These are phyloP conservation scores for Sclerotinia minor DNA, from an alignment of 2,329 filamentous ascomycete genomes.

Conservation along the genomic window DNA sequence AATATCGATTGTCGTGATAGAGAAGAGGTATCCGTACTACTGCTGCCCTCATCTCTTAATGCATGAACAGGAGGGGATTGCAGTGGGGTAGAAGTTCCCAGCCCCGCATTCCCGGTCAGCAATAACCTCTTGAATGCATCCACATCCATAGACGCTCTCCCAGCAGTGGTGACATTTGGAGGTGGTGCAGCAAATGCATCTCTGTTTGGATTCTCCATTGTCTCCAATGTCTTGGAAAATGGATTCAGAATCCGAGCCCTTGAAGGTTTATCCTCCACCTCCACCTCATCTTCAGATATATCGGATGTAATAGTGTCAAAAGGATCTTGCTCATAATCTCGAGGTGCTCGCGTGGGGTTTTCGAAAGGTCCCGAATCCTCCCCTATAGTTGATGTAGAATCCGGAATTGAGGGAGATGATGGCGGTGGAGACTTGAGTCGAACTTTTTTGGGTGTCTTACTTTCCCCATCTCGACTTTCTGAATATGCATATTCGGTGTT, in stretches of 20 bases:
- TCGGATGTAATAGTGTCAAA: slow-evolving; percentile 41
- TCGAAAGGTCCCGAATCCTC: slow-evolving; percentile 32
- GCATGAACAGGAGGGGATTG: slow-evolving; percentile 36
- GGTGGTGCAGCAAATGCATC: slow-evolving; percentile 28
- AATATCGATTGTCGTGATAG: slow-evolving; percentile 59
- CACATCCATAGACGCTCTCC: slow-evolving; percentile 62
- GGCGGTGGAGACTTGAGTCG: slow-evolving; percentile 65
- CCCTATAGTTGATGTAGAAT: slow-evolving; percentile 47
- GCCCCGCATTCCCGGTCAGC: slow-evolving; percentile 65
- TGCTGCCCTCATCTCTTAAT: slow-evolving; percentile 47
- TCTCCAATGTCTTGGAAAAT: slow-evolving; percentile 57
- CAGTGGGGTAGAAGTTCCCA: slow-evolving; percentile 39
- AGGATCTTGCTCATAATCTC: slow-evolving; percentile 37
- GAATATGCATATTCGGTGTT: slow-evolving; percentile 26
- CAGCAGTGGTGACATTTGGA: slow-evolving; percentile 37
- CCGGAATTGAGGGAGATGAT: slow-evolving; percentile 51
- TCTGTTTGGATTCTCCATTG: slow-evolving; percentile 47
- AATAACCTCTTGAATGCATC: slow-evolving; percentile 75
- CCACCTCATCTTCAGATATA: slow-evolving; percentile 36
- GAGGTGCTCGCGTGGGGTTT: slow-evolving; percentile 40
- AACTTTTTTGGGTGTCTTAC: slow-evolving; percentile 57
- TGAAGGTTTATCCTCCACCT: slow-evolving; percentile 25
- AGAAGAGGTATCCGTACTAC: slow-evolving; percentile 59
- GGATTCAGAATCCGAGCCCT: slow-evolving; percentile 50
- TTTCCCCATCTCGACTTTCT: slow-evolving; percentile 28